Evolutionary conservation across 768 basidiomycete species (phyloP).

Genomic region (Kwoniella dendrophila): DNA sequence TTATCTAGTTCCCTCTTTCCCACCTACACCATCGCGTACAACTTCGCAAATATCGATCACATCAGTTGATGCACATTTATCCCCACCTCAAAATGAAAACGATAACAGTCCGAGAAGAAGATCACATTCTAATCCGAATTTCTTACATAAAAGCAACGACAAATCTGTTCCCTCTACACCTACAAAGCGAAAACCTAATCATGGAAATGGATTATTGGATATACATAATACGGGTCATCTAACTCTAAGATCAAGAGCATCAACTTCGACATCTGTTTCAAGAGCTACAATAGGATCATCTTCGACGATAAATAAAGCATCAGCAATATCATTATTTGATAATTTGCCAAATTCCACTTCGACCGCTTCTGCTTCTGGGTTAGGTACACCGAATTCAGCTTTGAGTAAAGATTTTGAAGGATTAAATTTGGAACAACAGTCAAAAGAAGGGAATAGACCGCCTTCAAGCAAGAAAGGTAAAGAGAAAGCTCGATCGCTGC

Average conservation of each 20-base stretch:
- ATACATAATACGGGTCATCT: background rate
- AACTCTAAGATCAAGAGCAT: background rate
- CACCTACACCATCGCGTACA: slow-evolving; percentile 32
- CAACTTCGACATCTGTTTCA: background rate
- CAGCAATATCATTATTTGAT: too few relatives aligned
- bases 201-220: background rate
- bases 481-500: slow-evolving; percentile 24
- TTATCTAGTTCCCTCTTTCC: slow-evolving; percentile 12
- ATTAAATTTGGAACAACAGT: background rate
- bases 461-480: slow-evolving; percentile 32
- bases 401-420: background rate
- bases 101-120: background rate
- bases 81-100: background rate
- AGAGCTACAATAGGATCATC: too few relatives aligned
- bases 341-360: too few relatives aligned
- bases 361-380: background rate
- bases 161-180: background rate
- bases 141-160: background rate
- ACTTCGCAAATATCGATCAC: slow-evolving; percentile 36
- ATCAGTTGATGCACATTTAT: slow-evolving; percentile 25
- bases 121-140: background rate
- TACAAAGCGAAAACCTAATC: background rate
- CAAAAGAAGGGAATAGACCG: background rate
- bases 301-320: too few relatives aligned
- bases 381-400: background rate